Evolutionary conservation across 257 asterid species (phyloP).

Genomic region (Mitragyna speciosa): DNA sequence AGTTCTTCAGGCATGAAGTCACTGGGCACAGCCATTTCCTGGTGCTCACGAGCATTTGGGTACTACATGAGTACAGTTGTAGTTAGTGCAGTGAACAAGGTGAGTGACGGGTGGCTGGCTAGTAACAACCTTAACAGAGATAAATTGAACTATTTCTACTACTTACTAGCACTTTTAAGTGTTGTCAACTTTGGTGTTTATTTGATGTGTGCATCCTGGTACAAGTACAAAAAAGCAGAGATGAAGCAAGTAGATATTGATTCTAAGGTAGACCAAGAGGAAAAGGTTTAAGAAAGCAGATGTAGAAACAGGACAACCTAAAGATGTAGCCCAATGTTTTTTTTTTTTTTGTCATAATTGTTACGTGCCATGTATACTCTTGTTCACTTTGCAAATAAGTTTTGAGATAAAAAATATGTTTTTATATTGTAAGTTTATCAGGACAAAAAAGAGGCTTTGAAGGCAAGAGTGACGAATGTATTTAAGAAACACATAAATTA

Average conservation of each 20-base stretch:
- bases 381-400: not conserved
- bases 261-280: slow-evolving; percentile 12
- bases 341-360: not conserved
- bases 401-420: not conserved
- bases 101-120: slow-evolving; percentile 63
- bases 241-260: slow-evolving; percentile 26
- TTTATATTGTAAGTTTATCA: not conserved
- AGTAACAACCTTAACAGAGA: slow-evolving; percentile 64
- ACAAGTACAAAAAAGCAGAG: slow-evolving; percentile 54
- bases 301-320: not conserved
- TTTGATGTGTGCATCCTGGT: slow-evolving; percentile 66
- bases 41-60: slow-evolving; percentile 73
- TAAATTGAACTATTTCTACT: slow-evolving; percentile 60
- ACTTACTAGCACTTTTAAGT: slow-evolving; percentile 53
- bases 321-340: not conserved
- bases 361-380: not conserved
- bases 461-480: not conserved
- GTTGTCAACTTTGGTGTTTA: slow-evolving; percentile 55
- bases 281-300: slow-evolving; percentile 8
- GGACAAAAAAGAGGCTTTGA: not conserved
- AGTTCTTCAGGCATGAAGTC: slow-evolving; percentile 74
- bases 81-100: slow-evolving; percentile 61
- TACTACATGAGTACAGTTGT: slow-evolving; percentile 62
- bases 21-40: slow-evolving; percentile 54
- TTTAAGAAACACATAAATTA: no score